phyloP scores from a whole-genome alignment of 768 basidiomycete species.

The Russula virescens region DNA sequence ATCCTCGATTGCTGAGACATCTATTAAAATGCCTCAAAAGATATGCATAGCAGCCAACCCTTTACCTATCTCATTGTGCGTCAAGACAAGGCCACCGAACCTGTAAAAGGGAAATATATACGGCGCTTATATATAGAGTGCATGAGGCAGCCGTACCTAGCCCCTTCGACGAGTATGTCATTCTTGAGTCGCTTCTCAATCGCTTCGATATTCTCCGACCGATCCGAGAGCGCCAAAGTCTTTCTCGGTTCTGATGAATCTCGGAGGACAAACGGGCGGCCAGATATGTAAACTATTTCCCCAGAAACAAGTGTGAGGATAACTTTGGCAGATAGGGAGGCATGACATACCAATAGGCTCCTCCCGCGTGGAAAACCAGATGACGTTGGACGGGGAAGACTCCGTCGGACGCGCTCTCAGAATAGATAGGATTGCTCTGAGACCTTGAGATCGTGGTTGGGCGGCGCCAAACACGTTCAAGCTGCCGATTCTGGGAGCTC shows the following conservation, averaged over 20 bases:
- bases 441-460: constrained; percentile 88
- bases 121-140: background rate
- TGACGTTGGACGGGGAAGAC: constrained; percentile 61
- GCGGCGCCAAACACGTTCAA: constrained; percentile 94
- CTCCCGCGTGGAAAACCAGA: constrained; percentile 97
- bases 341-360: constrained; percentile 74
- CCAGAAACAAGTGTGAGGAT: constrained; percentile 17
- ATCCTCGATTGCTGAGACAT: constrained; percentile 41
- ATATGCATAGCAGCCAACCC: background rate
- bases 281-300: constrained; percentile 72
- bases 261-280: constrained; percentile 86
- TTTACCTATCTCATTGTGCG: constrained; percentile 87
- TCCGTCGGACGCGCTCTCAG: constrained; percentile 68
- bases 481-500: constrained; percentile 69
- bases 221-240: constrained; percentile 76
- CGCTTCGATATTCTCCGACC: constrained; percentile 92
- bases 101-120: constrained; percentile 33
- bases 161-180: constrained; percentile 84
- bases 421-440: constrained; percentile 83
- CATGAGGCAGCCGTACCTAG: constrained; percentile 41
- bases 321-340: background rate
- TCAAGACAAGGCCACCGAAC: constrained; percentile 85
- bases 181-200: constrained; percentile 85
- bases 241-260: constrained; percentile 80
- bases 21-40: background rate